Percentiles rank a stretch among this genome's conserved stretches.
Conservation (phyloP, 202 grass and related monocot species). For the Sporobolus alterniflorus region DNA sequence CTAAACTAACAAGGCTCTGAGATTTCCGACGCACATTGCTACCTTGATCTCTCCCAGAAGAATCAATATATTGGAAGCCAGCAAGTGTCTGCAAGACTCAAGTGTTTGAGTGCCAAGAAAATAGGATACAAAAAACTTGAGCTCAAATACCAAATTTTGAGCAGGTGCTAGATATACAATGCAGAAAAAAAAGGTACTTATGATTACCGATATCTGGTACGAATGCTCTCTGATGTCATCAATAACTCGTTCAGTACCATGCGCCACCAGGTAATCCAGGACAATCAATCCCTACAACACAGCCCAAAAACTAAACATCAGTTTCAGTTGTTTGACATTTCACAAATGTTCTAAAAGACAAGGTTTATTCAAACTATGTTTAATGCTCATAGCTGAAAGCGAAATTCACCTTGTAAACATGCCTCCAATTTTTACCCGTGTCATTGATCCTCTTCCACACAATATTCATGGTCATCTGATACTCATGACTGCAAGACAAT, state of each 20-base stretch:
- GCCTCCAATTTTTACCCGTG: slow-evolving; percentile 98
- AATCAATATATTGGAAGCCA: slow-evolving; percentile 99
- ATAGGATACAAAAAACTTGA: not conserved
- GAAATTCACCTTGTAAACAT: slow-evolving; percentile 89
- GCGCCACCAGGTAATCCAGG: slow-evolving; percentile 88
- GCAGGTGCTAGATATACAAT: not conserved
- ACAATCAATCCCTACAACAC: slow-evolving; percentile 78
- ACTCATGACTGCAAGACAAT: slow-evolving; percentile 78
- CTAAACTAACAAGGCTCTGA: slow-evolving; percentile 89
- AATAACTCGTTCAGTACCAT: slow-evolving; percentile 95
- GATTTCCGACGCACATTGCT: slow-evolving; percentile 97
- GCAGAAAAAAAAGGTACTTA: not conserved
- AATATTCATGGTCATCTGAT: slow-evolving; percentile 94
- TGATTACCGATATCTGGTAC: slow-evolving; percentile 94
- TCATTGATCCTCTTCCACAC: slow-evolving; percentile 99
- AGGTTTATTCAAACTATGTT: not conserved
- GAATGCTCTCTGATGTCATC: slow-evolving; percentile 94
- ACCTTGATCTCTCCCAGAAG: slow-evolving; percentile 92
- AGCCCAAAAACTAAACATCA: slow-evolving; percentile 25
- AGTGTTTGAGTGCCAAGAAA: slow-evolving; percentile 15
- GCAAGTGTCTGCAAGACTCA: slow-evolving; percentile 76
- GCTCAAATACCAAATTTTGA: not conserved
- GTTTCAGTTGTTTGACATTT: not conserved
- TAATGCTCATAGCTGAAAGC: not conserved
- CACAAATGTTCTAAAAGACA: not conserved